phyloP scores from a whole-genome alignment of 345 rosid genomes.

The Laguncularia racemosa region DNA sequence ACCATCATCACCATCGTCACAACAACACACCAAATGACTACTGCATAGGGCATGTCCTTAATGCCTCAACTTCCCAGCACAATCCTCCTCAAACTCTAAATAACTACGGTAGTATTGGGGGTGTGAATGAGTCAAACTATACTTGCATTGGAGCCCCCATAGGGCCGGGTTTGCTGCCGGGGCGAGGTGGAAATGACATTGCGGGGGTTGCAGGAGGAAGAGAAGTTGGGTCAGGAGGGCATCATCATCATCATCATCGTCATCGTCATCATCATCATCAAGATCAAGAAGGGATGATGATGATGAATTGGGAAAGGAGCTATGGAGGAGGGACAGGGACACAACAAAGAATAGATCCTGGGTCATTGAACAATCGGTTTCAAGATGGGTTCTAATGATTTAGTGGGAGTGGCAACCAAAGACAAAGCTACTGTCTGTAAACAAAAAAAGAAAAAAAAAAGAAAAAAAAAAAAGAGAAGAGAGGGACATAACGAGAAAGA shows the following conservation, averaged over 20 bases:
- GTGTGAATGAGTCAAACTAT: conserved; percentile 40
- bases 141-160: conserved; percentile 75
- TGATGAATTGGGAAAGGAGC: conserved; percentile 10
- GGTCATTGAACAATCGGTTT: conserved; percentile 46
- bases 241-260: conserved; percentile 1
- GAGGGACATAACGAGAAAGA: conserved; percentile 44
- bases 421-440: conserved; percentile 3
- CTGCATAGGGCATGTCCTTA: conserved; percentile 54
- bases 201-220: conserved; percentile 14
- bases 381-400: conserved; percentile 44
- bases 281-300: no score
- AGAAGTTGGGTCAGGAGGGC: conserved; percentile 10
- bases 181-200: conserved; percentile 19
- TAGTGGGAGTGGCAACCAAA: background rate
- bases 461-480: no score
- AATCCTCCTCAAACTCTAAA: background rate
- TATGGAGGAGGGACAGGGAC: conserved; percentile 37
- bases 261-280: conserved; percentile 1
- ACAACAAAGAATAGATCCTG: conserved; percentile 38
- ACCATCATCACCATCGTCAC: conserved; percentile 17
- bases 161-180: conserved; percentile 9
- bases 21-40: conserved; percentile 29
- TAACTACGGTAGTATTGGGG: conserved; percentile 11
- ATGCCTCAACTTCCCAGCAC: conserved; percentile 14
- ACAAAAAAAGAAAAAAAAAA: conserved; percentile 7